Evolutionary conservation across 352 stramenopile species (phyloP).

Genomic region (Phytophthora megakarya): DNA sequence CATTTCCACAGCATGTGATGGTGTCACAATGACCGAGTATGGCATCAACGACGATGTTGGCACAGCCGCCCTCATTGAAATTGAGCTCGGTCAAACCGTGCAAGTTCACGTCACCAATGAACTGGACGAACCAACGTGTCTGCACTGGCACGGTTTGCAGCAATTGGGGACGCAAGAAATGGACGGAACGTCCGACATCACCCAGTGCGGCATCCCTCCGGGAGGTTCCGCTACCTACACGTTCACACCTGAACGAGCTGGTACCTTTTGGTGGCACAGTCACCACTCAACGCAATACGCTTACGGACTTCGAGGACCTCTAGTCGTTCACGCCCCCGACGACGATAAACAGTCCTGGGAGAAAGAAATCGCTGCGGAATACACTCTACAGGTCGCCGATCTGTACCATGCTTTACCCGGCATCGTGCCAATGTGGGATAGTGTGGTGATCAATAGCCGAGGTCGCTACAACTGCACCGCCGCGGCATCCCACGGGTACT

Average conservation of each 20-base stretch:
- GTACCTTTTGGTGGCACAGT: conserved; percentile 45
- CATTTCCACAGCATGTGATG: conserved; percentile 27
- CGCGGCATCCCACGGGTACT: too few relatives aligned
- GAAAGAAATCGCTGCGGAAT: too few relatives aligned
- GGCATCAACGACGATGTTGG: conserved; percentile 31
- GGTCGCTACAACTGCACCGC: too few relatives aligned
- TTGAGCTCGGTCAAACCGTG: conserved; percentile 33
- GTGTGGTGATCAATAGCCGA: too few relatives aligned
- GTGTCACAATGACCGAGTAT: conserved; percentile 21
- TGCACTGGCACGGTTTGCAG: conserved; percentile 44
- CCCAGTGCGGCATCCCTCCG: conserved; percentile 32
- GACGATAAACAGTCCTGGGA: too few relatives aligned
- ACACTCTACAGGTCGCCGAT: too few relatives aligned
- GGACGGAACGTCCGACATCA: conserved; percentile 42
- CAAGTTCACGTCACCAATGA: conserved; percentile 31
- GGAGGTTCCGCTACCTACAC: conserved; percentile 29
- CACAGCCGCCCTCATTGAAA: conserved; percentile 21
- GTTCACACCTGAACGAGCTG: conserved; percentile 33
- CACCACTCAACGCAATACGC: too few relatives aligned
- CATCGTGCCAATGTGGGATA: too few relatives aligned
- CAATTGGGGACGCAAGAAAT: conserved; percentile 42
- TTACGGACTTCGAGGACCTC: too few relatives aligned
- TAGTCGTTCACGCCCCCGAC: too few relatives aligned
- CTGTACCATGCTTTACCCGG: too few relatives aligned
- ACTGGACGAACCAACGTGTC: conserved; percentile 23